A percentile compares a stretch with the other conserved stretches of the same genome.
Evolutionary conservation across 257 asterid genomes (phyloP).

Genomic region (Ocimum tenuiflorum): DNA sequence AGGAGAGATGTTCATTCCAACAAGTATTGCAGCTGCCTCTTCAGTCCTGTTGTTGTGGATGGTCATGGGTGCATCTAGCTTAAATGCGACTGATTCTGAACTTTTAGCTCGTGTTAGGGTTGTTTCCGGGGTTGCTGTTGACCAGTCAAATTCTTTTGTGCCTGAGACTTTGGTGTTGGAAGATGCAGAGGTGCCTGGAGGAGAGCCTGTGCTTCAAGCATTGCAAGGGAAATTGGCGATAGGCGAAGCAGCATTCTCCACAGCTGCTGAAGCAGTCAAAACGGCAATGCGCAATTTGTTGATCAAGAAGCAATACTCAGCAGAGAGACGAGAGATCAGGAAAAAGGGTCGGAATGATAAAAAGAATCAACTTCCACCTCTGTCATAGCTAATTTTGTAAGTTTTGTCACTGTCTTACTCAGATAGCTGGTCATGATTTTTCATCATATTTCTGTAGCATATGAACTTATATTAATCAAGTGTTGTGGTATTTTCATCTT

Average conservation of each 20-base stretch:
- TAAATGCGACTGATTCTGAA: slow-evolving; percentile 22
- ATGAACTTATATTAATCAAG: background rate
- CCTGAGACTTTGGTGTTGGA: slow-evolving; percentile 31
- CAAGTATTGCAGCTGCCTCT: slow-evolving; percentile 51
- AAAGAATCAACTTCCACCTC: slow-evolving; percentile 29
- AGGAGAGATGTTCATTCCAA: slow-evolving; percentile 72
- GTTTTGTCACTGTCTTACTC: background rate
- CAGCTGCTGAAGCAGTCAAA: slow-evolving; percentile 78
- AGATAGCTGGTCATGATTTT: background rate
- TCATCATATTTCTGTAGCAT: background rate
- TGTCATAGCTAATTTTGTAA: background rate
- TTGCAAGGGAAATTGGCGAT: slow-evolving; percentile 60
- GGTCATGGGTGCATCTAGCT: slow-evolving; percentile 79
- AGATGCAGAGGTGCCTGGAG: slow-evolving; percentile 57
- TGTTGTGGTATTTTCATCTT: background rate
- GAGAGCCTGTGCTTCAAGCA: slow-evolving; percentile 43
- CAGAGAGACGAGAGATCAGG: slow-evolving; percentile 60
- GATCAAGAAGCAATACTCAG: slow-evolving; percentile 77
- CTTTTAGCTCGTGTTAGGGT: slow-evolving; percentile 60
- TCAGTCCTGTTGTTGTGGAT: slow-evolving; percentile 60
- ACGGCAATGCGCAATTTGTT: slow-evolving; percentile 70
- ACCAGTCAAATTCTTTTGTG: slow-evolving; percentile 26
- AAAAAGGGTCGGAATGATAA: slow-evolving; percentile 71
- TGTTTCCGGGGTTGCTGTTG: slow-evolving; percentile 36
- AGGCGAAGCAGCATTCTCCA: slow-evolving; percentile 48